Percentiles rank a stretch among this genome's conserved stretches.
Evolutionary conservation across 2,329 filamentous ascomycete species (phyloP).

Genomic region (Venturia aucupariae): DNA sequence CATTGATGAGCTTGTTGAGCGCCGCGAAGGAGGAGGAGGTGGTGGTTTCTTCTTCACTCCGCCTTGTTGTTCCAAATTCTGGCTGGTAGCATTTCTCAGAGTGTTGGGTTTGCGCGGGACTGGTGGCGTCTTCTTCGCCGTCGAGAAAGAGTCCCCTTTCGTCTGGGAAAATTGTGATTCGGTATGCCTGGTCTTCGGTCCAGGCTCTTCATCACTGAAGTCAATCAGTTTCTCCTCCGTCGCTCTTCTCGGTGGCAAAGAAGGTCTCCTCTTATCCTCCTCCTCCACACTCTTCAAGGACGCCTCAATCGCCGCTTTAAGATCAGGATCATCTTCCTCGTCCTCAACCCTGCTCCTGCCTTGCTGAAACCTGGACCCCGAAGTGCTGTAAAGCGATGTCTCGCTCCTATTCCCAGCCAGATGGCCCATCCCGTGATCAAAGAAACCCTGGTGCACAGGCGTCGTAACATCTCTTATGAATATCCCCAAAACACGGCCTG

Average conservation of each 20-base stretch:
- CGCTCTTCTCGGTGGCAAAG: slow-evolving; percentile 28
- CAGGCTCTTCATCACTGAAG: slow-evolving; percentile 34
- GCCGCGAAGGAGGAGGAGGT: slow-evolving; percentile 25
- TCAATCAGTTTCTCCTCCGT: slow-evolving; percentile 33
- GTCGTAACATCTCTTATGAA: slow-evolving; percentile 97
- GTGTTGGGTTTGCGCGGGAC: slow-evolving; percentile 28
- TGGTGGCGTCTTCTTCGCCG: slow-evolving; percentile 20
- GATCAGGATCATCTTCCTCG: slow-evolving; percentile 36
- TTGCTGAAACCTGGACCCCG: slow-evolving; percentile 17
- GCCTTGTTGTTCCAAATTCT: slow-evolving; percentile 14
- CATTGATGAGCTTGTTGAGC: slow-evolving; percentile 17
- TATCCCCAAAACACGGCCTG: slow-evolving; percentile 71
- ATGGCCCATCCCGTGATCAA: slow-evolving; percentile 52
- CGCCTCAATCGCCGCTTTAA: slow-evolving; percentile 38
- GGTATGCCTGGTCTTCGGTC: slow-evolving; percentile 18
- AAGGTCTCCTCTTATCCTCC: slow-evolving; percentile 25
- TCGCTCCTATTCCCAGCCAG: slow-evolving; percentile 24
- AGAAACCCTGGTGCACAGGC: slow-evolving; percentile 59
- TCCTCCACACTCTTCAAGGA: slow-evolving; percentile 38
- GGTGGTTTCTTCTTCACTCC: slow-evolving; percentile 18
- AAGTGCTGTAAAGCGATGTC: slow-evolving; percentile 21
- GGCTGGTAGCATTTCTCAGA: slow-evolving; percentile 32
- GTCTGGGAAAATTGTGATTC: slow-evolving; percentile 20
- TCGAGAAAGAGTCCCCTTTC: slow-evolving; percentile 2
- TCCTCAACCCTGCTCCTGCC: slow-evolving; percentile 19